Percentiles rank a stretch among this genome's conserved stretches.
Evolutionary conservation across 1,284 basidiomycete species (phyloP).

Genomic region (Marasmius tenuissimus): DNA sequence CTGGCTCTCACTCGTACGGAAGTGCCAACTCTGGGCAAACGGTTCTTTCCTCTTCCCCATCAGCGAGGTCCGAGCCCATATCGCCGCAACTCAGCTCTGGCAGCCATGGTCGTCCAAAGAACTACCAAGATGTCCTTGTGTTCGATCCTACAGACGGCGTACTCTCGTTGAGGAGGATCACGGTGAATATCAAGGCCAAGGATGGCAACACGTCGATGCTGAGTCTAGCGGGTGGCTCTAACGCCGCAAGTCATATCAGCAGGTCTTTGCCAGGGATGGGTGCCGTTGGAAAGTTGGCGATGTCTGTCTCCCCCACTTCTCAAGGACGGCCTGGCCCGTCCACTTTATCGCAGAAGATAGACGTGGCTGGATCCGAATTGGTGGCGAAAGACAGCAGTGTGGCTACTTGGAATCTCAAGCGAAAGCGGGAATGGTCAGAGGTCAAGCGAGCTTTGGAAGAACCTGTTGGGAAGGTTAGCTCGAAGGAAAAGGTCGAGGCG

Average conservation of each 20-base stretch:
- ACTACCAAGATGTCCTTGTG: conserved; percentile 63
- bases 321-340: conserved; percentile 21
- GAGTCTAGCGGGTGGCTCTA: conserved; percentile 2
- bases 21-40: conserved; percentile 15
- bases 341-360: conserved; percentile 33
- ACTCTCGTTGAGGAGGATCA: conserved; percentile 55
- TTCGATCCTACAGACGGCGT: conserved; percentile 63
- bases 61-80: conserved; percentile 23
- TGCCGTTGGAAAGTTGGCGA: conserved; percentile 28
- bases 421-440: conserved; percentile 54
- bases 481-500: conserved; percentile 1
- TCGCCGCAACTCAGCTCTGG: conserved; percentile 24
- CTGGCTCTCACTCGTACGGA: conserved; percentile 12
- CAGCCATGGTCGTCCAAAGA: conserved; percentile 34
- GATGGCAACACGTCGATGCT: conserved; percentile 5
- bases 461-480: background rate
- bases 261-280: conserved; percentile 36
- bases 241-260: conserved; percentile 31
- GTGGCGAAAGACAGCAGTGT: conserved; percentile 52
- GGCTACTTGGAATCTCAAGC: conserved; percentile 67
- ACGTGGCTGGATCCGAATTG: conserved; percentile 38
- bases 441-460: conserved; percentile 41
- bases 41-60: conserved; percentile 28
- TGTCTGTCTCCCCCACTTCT: conserved; percentile 10
- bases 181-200: conserved; percentile 32